Evolutionary conservation across 192 early-diverging fungal genomes (phyloP).

Genomic region (Gryganskiella cystojenkinii): DNA sequence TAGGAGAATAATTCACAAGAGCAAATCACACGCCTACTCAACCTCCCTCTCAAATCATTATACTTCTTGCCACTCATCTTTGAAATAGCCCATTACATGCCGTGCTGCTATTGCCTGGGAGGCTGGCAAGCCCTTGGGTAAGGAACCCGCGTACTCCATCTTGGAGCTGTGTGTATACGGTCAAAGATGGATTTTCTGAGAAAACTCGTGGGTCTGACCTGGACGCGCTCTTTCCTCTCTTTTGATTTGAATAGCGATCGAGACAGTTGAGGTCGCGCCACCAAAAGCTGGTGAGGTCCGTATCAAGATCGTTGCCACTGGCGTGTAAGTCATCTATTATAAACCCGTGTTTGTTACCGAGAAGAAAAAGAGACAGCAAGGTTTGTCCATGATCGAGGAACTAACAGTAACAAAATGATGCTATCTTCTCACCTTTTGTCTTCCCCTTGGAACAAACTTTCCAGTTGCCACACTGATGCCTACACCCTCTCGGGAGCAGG

Average conservation of each 20-base stretch:
- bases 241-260: slow-evolving; percentile 69
- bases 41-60: background rate
- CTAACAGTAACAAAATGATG: background rate
- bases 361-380: background rate
- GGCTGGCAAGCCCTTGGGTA: slow-evolving; percentile 91
- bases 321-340: slow-evolving; percentile 66
- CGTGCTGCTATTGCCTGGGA: slow-evolving; percentile 97
- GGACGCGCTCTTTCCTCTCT: background rate
- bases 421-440: slow-evolving; percentile 20
- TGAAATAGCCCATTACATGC: slow-evolving; percentile 79
- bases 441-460: no score
- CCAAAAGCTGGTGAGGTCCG: slow-evolving; percentile 96
- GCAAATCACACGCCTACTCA: background rate
- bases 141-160: no score
- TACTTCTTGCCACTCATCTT: background rate
- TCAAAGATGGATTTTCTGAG: no score
- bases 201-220: background rate
- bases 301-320: slow-evolving; percentile 91
- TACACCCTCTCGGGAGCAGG: slow-evolving; percentile 91
- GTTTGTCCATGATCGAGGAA: no score
- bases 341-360: background rate
- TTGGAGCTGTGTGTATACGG: no score
- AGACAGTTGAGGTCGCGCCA: slow-evolving; percentile 94
- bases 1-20: background rate
- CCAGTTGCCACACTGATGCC: slow-evolving; percentile 94